phyloP scores from a whole-genome alignment of 1,284 basidiomycete genomes.

The Flammula alnicola region DNA sequence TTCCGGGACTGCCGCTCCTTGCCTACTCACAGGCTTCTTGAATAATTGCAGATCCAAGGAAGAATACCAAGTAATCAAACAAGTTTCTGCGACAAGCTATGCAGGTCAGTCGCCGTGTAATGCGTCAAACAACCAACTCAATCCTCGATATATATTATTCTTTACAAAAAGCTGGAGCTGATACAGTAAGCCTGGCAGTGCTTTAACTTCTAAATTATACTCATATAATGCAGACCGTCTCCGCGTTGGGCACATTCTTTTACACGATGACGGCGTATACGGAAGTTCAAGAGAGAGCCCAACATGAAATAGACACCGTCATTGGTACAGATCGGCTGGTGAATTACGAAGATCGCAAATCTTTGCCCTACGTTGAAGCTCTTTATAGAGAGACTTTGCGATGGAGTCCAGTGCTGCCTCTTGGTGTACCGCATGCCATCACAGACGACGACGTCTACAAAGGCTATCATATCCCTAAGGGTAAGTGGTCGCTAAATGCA shows the following conservation, averaged over 20 bases:
- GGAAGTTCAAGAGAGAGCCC: constrained; percentile 17
- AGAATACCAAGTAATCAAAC: neutral
- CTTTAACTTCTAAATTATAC: neutral
- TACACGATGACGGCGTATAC: constrained; percentile 16
- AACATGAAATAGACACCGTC: constrained; percentile 21
- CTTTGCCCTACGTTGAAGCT: constrained; percentile 38
- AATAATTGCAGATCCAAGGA: constrained; percentile 3
- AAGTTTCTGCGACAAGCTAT: constrained; percentile 10
- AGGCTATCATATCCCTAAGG: constrained; percentile 29
- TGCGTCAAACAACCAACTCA: neutral
- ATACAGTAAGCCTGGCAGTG: constrained; percentile 13
- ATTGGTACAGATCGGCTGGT: constrained; percentile 34
- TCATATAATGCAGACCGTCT: constrained; percentile 16
- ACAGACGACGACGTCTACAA: constrained; percentile 27
- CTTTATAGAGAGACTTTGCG: constrained; percentile 34
- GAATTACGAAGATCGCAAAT: constrained; percentile 36
- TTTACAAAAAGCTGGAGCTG: constrained; percentile 15
- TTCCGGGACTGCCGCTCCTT: constrained; percentile 11
- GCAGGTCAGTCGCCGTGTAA: constrained; percentile 5
- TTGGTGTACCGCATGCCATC: constrained; percentile 21
- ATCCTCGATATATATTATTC: neutral
- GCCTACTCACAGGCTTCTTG: constrained; percentile 2
- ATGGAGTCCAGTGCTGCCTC: constrained; percentile 23
- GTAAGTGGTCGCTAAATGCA: too few relatives aligned
- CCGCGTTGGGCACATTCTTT: constrained; percentile 18